phyloP scores from a whole-genome alignment of 352 stramenopile genomes.

The Pythium angustatum region DNA sequence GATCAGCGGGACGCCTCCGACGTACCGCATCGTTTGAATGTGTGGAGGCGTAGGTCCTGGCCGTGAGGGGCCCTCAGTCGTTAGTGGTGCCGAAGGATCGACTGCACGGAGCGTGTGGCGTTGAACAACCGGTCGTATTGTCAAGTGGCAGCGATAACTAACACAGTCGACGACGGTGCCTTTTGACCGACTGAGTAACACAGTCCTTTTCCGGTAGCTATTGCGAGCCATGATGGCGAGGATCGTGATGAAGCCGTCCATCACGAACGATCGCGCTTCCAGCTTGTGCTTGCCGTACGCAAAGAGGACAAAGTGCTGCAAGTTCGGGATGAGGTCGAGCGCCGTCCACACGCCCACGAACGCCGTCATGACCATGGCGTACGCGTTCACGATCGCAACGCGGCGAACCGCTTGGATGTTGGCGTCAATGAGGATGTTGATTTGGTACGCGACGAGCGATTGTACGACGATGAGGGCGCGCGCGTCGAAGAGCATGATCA shows the following conservation, averaged over 20 bases:
- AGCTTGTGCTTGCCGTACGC: constrained; percentile 4
- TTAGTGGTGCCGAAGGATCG: background rate
- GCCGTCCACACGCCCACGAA: background rate
- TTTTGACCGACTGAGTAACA: constrained; percentile 13
- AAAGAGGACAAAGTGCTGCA: constrained; percentile 11
- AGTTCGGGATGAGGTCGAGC: constrained; percentile 2
- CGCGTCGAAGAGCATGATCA: constrained; percentile 13
- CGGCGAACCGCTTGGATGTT: constrained; percentile 19
- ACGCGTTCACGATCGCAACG: constrained; percentile 16
- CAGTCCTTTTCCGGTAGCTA: constrained; percentile 13
- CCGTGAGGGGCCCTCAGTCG: background rate
- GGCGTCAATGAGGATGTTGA: constrained; percentile 28
- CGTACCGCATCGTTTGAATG: constrained; percentile 24
- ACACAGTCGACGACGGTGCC: constrained; percentile 25
- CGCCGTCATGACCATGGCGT: constrained; percentile 7
- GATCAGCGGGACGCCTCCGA: constrained; percentile 4
- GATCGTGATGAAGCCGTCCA: constrained; percentile 21
- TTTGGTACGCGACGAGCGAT: constrained; percentile 12
- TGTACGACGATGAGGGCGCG: constrained; percentile 13
- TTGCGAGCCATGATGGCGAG: constrained; percentile 23
- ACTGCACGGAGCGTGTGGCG: background rate
- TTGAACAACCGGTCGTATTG: background rate
- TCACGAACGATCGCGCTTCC: constrained; percentile 9
- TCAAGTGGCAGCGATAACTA: constrained; percentile 22
- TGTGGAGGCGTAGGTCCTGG: background rate